Evolutionary conservation across 2,329 filamentous ascomycete genomes (phyloP).

Genomic region (Ceratocystis diversiconidia): DNA sequence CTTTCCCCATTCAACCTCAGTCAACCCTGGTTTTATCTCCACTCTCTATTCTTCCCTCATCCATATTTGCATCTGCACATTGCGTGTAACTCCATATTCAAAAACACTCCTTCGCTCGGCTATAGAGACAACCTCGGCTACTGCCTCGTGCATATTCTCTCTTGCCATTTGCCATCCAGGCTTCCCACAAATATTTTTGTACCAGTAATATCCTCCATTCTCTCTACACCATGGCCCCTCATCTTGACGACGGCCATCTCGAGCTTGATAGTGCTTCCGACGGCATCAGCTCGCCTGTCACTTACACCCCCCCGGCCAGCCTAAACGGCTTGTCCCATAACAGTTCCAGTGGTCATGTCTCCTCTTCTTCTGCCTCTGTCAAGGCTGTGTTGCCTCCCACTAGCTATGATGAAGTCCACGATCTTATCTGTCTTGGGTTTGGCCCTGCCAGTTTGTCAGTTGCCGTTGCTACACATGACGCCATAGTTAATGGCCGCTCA

Average conservation of each 20-base stretch:
- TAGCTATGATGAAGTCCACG: slow-evolving; percentile 52
- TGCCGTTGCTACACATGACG: slow-evolving; percentile 76
- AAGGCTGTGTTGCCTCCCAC: slow-evolving; percentile 34
- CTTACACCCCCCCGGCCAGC: slow-evolving; percentile 15
- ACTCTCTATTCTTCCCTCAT: background rate
- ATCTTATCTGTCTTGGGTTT: slow-evolving; percentile 83
- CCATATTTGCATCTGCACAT: background rate
- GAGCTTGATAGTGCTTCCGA: slow-evolving; percentile 11
- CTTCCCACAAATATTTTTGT: background rate
- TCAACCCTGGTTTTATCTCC: background rate
- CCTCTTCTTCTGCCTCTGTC: background rate
- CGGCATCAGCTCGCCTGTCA: slow-evolving; percentile 6
- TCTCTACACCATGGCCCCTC: slow-evolving; percentile 19
- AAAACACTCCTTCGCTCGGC: background rate
- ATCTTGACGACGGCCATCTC: slow-evolving; percentile 17
- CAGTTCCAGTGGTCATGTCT: background rate
- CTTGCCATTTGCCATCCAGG: background rate
- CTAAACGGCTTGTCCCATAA: background rate
- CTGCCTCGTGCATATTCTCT: background rate
- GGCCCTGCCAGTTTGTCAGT: slow-evolving; percentile 83
- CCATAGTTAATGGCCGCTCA: slow-evolving; percentile 39
- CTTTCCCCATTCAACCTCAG: background rate
- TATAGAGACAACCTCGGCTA: background rate
- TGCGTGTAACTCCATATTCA: background rate
- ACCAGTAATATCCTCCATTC: background rate